These are phyloP conservation scores for Chenopodium suecicum DNA, from an alignment of 148 eudicot genomes.

Conservation along the genomic window DNA sequence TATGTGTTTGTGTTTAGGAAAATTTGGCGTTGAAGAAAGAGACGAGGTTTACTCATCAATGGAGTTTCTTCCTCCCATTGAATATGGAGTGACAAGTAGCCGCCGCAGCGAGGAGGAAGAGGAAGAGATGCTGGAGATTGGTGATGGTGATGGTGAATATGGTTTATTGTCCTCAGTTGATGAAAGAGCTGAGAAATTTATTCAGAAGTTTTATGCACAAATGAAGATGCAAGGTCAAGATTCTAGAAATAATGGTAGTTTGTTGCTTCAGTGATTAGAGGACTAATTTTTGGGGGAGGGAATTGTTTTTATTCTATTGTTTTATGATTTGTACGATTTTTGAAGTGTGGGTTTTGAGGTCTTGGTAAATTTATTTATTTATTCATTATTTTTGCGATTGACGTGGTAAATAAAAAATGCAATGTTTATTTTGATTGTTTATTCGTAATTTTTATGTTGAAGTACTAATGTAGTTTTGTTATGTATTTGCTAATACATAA, in stretches of 20 bases:
- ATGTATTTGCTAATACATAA: too few relatives aligned
- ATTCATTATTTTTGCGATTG: too few relatives aligned
- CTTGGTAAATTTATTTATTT: too few relatives aligned
- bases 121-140: background rate
- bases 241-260: background rate
- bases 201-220: conserved; percentile 32
- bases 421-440: too few relatives aligned
- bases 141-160: conserved; percentile 7
- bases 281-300: too few relatives aligned
- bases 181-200: conserved; percentile 36
- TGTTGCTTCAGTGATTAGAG: conserved; percentile 14
- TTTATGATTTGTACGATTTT: too few relatives aligned
- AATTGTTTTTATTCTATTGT: too few relatives aligned
- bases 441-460: too few relatives aligned
- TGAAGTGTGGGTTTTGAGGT: too few relatives aligned
- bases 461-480: too few relatives aligned
- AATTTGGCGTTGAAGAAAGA: conserved; percentile 1
- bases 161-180: conserved; percentile 20
- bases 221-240: conserved; percentile 27
- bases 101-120: conserved; percentile 1
- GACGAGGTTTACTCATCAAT: conserved; percentile 10
- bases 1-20: conserved; percentile 17
- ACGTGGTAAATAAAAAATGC: too few relatives aligned
- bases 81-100: background rate
- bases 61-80: conserved; percentile 6